phyloP scores from a whole-genome alignment of 129 eudicot genomes.

The Flaveria linearis region DNA sequence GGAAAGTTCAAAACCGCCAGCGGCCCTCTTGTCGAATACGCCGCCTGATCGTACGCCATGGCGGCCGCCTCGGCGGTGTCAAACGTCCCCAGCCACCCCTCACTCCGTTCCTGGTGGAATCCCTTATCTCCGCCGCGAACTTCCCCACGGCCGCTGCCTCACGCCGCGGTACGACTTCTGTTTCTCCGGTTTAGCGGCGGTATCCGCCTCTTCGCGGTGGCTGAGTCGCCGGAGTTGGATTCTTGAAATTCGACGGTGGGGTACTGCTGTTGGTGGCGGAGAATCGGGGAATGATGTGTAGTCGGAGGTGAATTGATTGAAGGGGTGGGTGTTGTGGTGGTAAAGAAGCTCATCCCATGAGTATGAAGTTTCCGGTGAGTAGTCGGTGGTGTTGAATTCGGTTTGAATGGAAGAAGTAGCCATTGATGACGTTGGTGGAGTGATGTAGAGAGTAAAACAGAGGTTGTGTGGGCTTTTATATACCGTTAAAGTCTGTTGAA shows the following conservation, averaged over 20 bases:
- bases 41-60: not conserved
- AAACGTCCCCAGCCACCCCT: slow-evolving; percentile 12
- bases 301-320: not conserved
- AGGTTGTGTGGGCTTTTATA: not conserved
- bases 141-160: slow-evolving; percentile 12
- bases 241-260: not conserved
- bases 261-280: not conserved
- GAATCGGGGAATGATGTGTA: not conserved
- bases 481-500: not conserved
- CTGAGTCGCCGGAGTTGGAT: not conserved
- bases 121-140: not conserved
- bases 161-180: not conserved
- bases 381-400: not conserved
- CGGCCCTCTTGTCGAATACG: not conserved
- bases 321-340: slow-evolving; percentile 3
- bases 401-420: not conserved
- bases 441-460: not conserved
- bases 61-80: not conserved
- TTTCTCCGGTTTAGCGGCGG: not conserved
- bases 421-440: not conserved
- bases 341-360: slow-evolving; percentile 15
- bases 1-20: slow-evolving; percentile 2
- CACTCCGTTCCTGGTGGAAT: slow-evolving; percentile 2
- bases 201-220: not conserved
- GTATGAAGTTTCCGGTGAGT: slow-evolving; percentile 13